Conservation (phyloP, 129 eudicot species). For the Saposhnikovia divaricata region DNA sequence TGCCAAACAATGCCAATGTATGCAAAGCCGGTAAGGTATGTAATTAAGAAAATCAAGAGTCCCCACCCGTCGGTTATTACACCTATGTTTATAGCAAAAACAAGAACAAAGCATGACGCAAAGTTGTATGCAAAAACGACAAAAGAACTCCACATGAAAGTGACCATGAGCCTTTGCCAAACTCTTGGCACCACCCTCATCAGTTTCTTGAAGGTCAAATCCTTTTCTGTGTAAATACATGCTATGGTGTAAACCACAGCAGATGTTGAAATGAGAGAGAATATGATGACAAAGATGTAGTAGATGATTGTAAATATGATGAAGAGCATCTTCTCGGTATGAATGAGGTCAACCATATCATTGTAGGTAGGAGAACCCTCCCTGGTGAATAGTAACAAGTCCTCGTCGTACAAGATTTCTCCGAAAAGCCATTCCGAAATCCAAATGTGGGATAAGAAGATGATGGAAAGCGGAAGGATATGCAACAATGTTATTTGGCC, state of each 20-base stretch:
- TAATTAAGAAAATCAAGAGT: constrained; percentile 11
- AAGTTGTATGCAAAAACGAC: constrained; percentile 29
- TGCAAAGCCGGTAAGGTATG: constrained; percentile 22
- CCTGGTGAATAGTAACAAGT: constrained; percentile 21
- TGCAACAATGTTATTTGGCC: constrained; percentile 28
- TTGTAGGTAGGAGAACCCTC: constrained; percentile 20
- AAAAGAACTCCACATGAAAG: constrained; percentile 38
- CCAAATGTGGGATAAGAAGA: constrained; percentile 37
- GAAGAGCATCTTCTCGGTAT: constrained; percentile 22
- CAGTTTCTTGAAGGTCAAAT: constrained; percentile 30
- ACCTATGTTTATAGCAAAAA: background rate
- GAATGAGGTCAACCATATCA: constrained; percentile 20
- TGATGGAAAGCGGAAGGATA: constrained; percentile 45
- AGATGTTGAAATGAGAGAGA: constrained; percentile 45
- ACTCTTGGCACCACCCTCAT: constrained; percentile 48
- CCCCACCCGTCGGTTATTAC: background rate
- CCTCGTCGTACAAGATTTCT: constrained; percentile 22
- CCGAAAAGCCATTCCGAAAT: constrained; percentile 31
- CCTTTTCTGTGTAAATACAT: constrained; percentile 37
- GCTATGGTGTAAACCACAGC: constrained; percentile 45
- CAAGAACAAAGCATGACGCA: background rate
- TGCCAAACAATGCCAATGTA: constrained; percentile 45
- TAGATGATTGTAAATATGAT: constrained; percentile 29
- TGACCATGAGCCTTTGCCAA: constrained; percentile 50
- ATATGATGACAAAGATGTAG: constrained; percentile 29